A percentile compares a stretch with the other conserved stretches of the same genome.
phyloP scores from a whole-genome alignment of 2,329 filamentous ascomycete species.

The Claviceps pazoutovae region DNA sequence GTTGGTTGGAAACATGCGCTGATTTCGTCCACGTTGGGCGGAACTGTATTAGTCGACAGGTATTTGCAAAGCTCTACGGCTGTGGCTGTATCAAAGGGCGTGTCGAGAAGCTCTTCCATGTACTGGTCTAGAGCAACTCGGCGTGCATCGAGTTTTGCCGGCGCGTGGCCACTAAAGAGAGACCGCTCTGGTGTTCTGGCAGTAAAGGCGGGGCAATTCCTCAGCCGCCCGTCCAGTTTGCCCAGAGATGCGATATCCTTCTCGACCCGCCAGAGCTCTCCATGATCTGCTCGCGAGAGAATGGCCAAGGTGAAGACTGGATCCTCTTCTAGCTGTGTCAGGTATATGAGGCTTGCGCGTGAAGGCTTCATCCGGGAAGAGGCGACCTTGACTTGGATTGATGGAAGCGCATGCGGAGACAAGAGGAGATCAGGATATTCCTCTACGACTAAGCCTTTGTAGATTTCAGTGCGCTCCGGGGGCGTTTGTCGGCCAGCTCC shows the following conservation, averaged over 20 bases:
- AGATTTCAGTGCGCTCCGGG: conserved; percentile 42
- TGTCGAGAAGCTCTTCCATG: conserved; percentile 73
- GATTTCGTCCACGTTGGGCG: conserved; percentile 46
- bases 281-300: conserved; percentile 58
- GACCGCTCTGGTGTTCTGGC: conserved; percentile 70
- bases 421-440: conserved; percentile 78
- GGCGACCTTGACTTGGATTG: conserved; percentile 73
- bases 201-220: conserved; percentile 56
- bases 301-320: conserved; percentile 87
- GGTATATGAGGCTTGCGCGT: conserved; percentile 65
- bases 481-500: conserved; percentile 10
- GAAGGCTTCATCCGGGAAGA: conserved; percentile 94
- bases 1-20: conserved; percentile 12
- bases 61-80: conserved; percentile 79
- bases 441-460: conserved; percentile 65
- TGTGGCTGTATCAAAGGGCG: conserved; percentile 60
- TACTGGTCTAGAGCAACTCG: conserved; percentile 70
- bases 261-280: conserved; percentile 86
- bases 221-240: conserved; percentile 71
- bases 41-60: conserved; percentile 54
- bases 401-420: conserved; percentile 75
- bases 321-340: conserved; percentile 75
- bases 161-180: conserved; percentile 83
- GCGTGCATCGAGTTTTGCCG: conserved; percentile 81
- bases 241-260: conserved; percentile 74